phyloP scores from a whole-genome alignment of 371 early-diverging fungal genomes.

The Cokeromyces recurvatus region DNA sequence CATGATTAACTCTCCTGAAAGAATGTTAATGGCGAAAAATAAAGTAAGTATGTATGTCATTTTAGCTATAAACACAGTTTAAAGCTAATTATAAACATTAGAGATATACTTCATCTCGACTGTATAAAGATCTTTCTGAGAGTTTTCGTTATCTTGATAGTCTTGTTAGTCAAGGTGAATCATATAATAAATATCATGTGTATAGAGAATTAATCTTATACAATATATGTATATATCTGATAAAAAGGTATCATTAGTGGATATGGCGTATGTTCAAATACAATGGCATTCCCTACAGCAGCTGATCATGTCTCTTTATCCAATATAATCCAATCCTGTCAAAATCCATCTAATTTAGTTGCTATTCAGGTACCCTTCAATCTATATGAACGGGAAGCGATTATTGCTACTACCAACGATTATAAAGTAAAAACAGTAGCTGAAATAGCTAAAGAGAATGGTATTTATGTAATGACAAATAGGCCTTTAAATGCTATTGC shows the following conservation, averaged over 20 bases:
- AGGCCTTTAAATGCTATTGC: constrained; percentile 73
- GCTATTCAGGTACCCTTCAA: constrained; percentile 72
- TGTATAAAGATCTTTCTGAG: constrained; percentile 55
- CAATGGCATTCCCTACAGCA: constrained; percentile 54
- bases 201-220: too few species aligned
- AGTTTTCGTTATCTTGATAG: constrained; percentile 62
- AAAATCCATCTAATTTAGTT: constrained; percentile 45
- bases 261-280: constrained; percentile 73
- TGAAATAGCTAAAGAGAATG: constrained; percentile 51
- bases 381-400: constrained; percentile 67
- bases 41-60: constrained; percentile 34
- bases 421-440: constrained; percentile 39
- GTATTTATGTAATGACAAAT: constrained; percentile 65
- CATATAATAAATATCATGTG: too few species aligned
- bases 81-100: too few species aligned
- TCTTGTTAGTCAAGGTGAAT: constrained; percentile 52
- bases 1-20: constrained; percentile 79
- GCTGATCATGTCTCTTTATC: constrained; percentile 59
- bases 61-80: too few species aligned
- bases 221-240: too few species aligned
- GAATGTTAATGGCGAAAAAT: constrained; percentile 59
- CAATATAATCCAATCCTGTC: constrained; percentile 25
- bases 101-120: constrained; percentile 31
- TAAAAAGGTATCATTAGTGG: constrained; percentile 57
- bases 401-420: constrained; percentile 14